phyloP scores from a whole-genome alignment of 1,139 yeast species.

The Zygoascus hellenicus region DNA sequence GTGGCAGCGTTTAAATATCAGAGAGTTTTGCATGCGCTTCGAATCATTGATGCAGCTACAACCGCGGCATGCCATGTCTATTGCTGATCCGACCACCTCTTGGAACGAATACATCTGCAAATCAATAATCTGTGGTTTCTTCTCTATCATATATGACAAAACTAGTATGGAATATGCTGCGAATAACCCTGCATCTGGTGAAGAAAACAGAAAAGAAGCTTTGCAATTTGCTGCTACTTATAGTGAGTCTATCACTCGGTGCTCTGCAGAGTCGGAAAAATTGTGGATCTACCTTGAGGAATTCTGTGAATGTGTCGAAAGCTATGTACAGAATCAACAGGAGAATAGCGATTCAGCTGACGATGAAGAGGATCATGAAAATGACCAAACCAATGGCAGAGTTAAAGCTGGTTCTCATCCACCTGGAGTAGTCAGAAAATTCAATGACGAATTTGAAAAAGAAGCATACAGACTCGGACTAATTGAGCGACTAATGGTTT shows the following conservation, averaged over 20 bases:
- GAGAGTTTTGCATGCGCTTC: slow-evolving; percentile 29
- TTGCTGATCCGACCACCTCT: slow-evolving; percentile 34
- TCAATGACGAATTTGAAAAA: slow-evolving; percentile 3
- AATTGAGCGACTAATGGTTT: slow-evolving; percentile 22
- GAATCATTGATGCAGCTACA: slow-evolving; percentile 34
- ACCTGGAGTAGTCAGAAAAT: not conserved
- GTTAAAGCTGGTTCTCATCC: not conserved
- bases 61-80: slow-evolving; percentile 28
- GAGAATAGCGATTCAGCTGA: slow-evolving; percentile 1
- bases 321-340: slow-evolving; percentile 1
- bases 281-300: slow-evolving; percentile 30
- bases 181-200: slow-evolving; percentile 14
- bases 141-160: slow-evolving; percentile 31
- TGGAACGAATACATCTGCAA: slow-evolving; percentile 37
- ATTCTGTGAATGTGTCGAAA: slow-evolving; percentile 12
- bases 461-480: slow-evolving; percentile 11
- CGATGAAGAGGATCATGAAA: slow-evolving; percentile 6
- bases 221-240: slow-evolving; percentile 13
- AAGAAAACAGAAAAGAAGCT: slow-evolving; percentile 8
- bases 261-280: slow-evolving; percentile 28
- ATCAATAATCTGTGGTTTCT: slow-evolving; percentile 30
- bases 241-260: slow-evolving; percentile 29
- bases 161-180: slow-evolving; percentile 24
- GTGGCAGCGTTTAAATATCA: slow-evolving; percentile 25
- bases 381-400: not conserved